phyloP scores from a whole-genome alignment of 371 early-diverging fungal genomes.

The Mortierella sp. region DNA sequence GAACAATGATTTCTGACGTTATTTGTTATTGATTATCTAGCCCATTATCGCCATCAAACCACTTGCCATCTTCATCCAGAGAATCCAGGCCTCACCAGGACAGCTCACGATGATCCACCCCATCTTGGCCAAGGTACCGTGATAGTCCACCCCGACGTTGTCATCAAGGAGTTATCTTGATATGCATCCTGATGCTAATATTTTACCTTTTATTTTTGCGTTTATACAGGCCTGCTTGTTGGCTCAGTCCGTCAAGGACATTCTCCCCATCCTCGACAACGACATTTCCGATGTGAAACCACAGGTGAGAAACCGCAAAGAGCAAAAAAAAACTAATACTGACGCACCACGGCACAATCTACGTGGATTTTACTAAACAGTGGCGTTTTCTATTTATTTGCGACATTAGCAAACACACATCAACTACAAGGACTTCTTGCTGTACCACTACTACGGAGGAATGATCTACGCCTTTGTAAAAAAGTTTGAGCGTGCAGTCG shows the following conservation, averaged over 20 bases:
- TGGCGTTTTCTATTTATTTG: background rate
- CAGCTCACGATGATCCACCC: constrained; percentile 72
- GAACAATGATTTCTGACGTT: background rate
- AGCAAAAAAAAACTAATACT: background rate
- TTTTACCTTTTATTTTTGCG: background rate
- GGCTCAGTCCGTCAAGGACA: constrained; percentile 72
- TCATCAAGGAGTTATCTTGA: background rate
- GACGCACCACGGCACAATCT: background rate
- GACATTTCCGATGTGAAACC: constrained; percentile 73
- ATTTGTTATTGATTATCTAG: constrained; percentile 27
- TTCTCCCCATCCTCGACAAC: constrained; percentile 66
- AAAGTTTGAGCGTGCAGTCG: constrained; percentile 73
- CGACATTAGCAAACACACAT: constrained; percentile 38
- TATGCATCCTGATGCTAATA: background rate
- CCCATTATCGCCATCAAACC: constrained; percentile 62
- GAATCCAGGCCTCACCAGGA: constrained; percentile 53
- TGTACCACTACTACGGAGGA: constrained; percentile 86
- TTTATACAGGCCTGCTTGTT: constrained; percentile 64
- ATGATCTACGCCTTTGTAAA: constrained; percentile 80
- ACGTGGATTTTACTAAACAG: background rate
- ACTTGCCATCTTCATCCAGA: constrained; percentile 58
- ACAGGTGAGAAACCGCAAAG: constrained; percentile 44
- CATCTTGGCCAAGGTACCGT: constrained; percentile 63
- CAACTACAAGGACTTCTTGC: constrained; percentile 69
- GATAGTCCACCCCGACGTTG: background rate